Percentiles rank a stretch among this genome's conserved stretches.
phyloP scores from a whole-genome alignment of 2,329 filamentous ascomycete species.

The Phialophora expanda region DNA sequence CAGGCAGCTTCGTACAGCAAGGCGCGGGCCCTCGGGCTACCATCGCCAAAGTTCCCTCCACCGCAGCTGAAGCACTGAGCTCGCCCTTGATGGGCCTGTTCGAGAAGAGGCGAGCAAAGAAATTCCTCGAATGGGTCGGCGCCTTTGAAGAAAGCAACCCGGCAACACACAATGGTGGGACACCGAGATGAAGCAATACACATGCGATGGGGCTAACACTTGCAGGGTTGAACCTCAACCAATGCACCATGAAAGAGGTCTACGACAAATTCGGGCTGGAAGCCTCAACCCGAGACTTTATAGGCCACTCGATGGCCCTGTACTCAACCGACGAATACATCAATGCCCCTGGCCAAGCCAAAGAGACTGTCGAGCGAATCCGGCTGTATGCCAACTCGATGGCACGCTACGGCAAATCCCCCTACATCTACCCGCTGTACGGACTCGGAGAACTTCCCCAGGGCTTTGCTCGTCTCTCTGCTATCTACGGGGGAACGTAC shows the following conservation, averaged over 20 bases:
- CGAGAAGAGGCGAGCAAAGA: conserved; percentile 96
- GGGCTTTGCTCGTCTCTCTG: conserved; percentile 94
- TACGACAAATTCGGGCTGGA: conserved; percentile 98
- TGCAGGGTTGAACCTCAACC: conserved; percentile 74
- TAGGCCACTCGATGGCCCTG: conserved; percentile 97
- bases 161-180: conserved; percentile 83
- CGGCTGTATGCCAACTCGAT: conserved; percentile 97
- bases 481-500: conserved; percentile 98
- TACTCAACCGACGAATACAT: conserved; percentile 91
- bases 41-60: conserved; percentile 94
- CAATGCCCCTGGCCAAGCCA: conserved; percentile 70
- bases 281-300: conserved; percentile 86
- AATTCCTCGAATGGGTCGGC: conserved; percentile 94
- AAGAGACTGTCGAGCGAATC: conserved; percentile 89
- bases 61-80: conserved; percentile 84
- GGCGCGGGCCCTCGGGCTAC: conserved; percentile 80
- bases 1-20: conserved; percentile 95
- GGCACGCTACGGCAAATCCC: conserved; percentile 95
- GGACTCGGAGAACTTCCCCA: conserved; percentile 96
- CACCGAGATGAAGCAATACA: background rate
- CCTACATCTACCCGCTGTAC: conserved; percentile 99
- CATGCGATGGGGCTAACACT: conserved; percentile 7
- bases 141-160: conserved; percentile 82
- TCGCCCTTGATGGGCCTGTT: conserved; percentile 97
- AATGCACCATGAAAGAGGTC: conserved; percentile 93